Percentiles rank a stretch among this genome's conserved stretches.
Conservation (phyloP, 148 eudicot genomes). For the Pouteria glomerata region DNA sequence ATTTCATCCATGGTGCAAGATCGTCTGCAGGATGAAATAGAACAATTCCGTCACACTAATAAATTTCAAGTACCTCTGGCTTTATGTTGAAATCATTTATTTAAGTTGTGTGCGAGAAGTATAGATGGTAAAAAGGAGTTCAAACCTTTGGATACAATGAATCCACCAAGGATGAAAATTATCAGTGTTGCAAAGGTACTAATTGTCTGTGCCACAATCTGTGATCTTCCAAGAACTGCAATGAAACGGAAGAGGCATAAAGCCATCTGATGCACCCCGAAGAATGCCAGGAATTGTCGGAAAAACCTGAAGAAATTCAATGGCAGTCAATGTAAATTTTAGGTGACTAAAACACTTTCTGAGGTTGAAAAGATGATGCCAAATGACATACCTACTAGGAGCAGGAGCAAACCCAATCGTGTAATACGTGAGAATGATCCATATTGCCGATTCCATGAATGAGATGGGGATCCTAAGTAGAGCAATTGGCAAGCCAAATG, state of each 20-base stretch:
- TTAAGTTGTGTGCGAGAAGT: too few species aligned
- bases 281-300: constrained; percentile 37
- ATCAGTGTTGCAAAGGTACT: constrained; percentile 34
- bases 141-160: constrained; percentile 43
- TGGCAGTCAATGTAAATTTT: neutral
- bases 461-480: constrained; percentile 43
- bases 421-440: constrained; percentile 49
- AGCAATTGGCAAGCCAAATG: constrained; percentile 46
- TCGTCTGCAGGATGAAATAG: constrained; percentile 20
- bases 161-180: constrained; percentile 47
- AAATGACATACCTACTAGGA: constrained; percentile 28
- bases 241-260: constrained; percentile 43
- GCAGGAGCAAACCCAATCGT: constrained; percentile 46
- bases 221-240: constrained; percentile 40
- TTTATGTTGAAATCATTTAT: neutral
- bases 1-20: constrained; percentile 36
- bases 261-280: constrained; percentile 45
- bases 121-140: neutral
- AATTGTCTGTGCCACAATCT: constrained; percentile 36
- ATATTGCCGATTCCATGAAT: constrained; percentile 35
- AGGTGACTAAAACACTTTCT: neutral
- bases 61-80: neutral
- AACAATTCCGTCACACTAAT: neutral
- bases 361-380: neutral
- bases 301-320: constrained; percentile 28